These are phyloP conservation scores for Neostapfia colusana DNA, from an alignment of 176 grass and related monocot genomes.

Conservation along the genomic window DNA sequence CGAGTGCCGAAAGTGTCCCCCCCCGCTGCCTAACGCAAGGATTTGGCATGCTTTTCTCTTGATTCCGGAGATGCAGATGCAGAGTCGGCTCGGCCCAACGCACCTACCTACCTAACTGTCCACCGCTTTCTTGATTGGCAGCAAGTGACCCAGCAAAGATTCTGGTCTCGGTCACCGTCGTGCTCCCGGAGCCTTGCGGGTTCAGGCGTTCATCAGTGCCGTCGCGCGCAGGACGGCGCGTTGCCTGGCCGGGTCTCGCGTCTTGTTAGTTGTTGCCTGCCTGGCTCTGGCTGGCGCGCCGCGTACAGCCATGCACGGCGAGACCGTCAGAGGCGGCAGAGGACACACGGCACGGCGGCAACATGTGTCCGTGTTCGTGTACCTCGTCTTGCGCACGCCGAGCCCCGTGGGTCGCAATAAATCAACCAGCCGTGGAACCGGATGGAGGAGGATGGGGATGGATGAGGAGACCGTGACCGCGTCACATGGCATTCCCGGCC, in stretches of 20 bases:
- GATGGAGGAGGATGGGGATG: too few relatives aligned
- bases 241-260: not conserved
- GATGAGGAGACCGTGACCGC: too few relatives aligned
- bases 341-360: not conserved
- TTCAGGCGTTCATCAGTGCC: not conserved
- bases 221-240: not conserved
- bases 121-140: not conserved
- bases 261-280: not conserved
- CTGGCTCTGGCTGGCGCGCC: not conserved
- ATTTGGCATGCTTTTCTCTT: slow-evolving; percentile 11
- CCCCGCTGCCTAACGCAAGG: not conserved
- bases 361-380: not conserved
- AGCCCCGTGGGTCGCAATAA: not conserved
- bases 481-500: slow-evolving; percentile 31
- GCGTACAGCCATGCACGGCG: not conserved
- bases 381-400: not conserved
- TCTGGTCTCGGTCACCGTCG: not conserved
- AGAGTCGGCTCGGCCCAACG: not conserved
- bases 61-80: not conserved
- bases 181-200: not conserved
- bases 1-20: slow-evolving; percentile 22
- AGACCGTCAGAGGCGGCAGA: not conserved
- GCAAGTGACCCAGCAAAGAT: too few relatives aligned
- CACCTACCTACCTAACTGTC: not conserved
- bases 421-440: not conserved